phyloP scores from a whole-genome alignment of 2,329 filamentous ascomycete genomes.

The Thielaviopsis ethacetica region DNA sequence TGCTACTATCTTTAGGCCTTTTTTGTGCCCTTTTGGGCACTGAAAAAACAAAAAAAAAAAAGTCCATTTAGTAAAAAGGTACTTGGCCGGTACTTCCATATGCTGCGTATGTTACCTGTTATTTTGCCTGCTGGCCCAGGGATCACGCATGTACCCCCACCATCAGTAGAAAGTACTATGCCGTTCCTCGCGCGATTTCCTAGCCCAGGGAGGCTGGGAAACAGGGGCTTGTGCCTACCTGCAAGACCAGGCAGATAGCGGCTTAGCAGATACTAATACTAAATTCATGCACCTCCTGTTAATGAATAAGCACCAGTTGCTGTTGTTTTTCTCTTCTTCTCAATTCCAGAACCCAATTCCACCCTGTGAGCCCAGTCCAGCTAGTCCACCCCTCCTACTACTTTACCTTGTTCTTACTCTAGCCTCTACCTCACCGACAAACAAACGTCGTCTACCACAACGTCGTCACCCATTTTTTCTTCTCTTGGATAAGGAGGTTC shows the following conservation, averaged over 20 bases:
- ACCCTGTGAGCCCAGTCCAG: background rate
- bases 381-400: background rate
- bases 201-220: constrained; percentile 10
- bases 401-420: background rate
- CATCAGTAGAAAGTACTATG: background rate
- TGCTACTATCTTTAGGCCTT: too few relatives aligned
- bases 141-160: background rate
- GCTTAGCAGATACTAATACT: background rate
- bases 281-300: background rate
- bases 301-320: background rate
- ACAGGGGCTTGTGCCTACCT: constrained; percentile 4
- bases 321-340: background rate
- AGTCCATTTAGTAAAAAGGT: background rate
- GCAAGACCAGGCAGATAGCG: background rate
- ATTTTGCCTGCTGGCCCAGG: background rate
- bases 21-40: background rate
- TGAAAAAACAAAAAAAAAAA: background rate
- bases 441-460: constrained; percentile 11
- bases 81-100: background rate
- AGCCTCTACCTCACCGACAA: constrained; percentile 11
- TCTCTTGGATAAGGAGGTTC: constrained; percentile 10
- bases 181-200: constrained; percentile 3
- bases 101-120: background rate
- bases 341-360: background rate
- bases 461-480: constrained; percentile 6